These are phyloP conservation scores for Chlorella ohadii DNA, from an alignment of 139 green algal genomes.

Conservation along the genomic window DNA sequence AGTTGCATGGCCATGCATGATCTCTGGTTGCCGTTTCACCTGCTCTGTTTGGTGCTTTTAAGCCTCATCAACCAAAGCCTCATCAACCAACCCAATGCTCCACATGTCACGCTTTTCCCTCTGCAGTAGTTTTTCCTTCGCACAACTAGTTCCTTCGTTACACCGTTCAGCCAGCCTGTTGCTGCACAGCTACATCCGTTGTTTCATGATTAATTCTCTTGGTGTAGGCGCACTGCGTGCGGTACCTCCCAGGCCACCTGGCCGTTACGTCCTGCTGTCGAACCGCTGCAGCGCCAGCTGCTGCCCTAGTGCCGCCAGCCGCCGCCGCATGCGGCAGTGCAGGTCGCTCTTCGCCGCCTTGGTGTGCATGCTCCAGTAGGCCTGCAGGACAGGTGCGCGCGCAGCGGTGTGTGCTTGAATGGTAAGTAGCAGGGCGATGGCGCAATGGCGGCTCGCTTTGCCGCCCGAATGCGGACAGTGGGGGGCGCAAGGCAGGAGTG, in stretches of 20 bases:
- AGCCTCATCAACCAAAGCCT: no score
- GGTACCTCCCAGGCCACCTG: no score
- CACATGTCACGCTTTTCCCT: no score
- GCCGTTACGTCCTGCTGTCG: neutral
- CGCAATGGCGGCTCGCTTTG: neutral
- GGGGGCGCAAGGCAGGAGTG: no score
- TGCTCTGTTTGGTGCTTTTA: no score
- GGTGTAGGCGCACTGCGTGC: no score
- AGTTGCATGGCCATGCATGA: no score
- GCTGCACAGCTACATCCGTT: neutral
- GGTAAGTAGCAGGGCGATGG: neutral
- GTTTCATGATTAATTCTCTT: no score
- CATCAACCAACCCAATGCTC: no score
- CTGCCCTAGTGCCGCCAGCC: constrained; percentile 9
- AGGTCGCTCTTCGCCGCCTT: constrained; percentile 27
- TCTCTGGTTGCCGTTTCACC: no score
- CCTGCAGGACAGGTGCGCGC: neutral
- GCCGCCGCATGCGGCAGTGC: constrained; percentile 19
- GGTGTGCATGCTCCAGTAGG: constrained; percentile 6
- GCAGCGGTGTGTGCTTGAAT: neutral
- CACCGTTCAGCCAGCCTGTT: neutral
- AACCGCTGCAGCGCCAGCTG: constrained; percentile 14
- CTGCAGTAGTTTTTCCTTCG: neutral
- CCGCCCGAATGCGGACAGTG: no score
- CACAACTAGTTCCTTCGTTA: neutral